Base-by-base conservation (phyloP, 352 stramenopile species). In the Globisporangium cystogenes region DNA sequence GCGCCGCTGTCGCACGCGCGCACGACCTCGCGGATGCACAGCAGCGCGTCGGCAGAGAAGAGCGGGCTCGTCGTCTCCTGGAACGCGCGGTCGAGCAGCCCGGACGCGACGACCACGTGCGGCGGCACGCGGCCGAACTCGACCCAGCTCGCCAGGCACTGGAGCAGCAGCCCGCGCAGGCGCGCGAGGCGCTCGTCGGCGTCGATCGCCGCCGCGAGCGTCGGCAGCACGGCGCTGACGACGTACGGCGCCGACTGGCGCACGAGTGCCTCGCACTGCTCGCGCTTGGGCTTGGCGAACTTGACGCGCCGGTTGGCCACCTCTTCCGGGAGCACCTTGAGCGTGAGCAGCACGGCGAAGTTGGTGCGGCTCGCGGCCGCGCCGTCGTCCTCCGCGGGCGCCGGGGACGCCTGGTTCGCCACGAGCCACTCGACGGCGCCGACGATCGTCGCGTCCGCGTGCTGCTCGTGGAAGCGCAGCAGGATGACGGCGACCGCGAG, bases 241-340 rank as follows among this genome's bases (percentile, higher is more conserved):
- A 92, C 82, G 26, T 87, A 64, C 0, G 72, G 58, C 14, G 79
- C 73, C 1, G 75, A 82, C 40, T 84, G 63, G n/a, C 86, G 72
- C 35, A 92, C 71, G 67, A 92, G 69, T 29, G 72, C 55, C 48
- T 92, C 69, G 39, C 76, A 92, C 50, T 84, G 65, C 15, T 46
- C 66, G 12, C 82, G 79, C 48, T 82, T 86, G 7, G 63, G 49
- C 62, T 90, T 89, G 51, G 68, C 67, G 46, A 90, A 89, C 47
- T 89, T 90, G 41, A 92, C 77, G 40, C 79, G 82, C 51, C 82
- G 82, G 53, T 90, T 90, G 29, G 85, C 63, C 1, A 90, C 77
- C 60, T 92, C 82, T 51, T 92, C 82, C 0, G 82, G 79, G 45
- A 92, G 79, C 40, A 87, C 65, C 43, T 92, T 89, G 27, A 92